Conservation (phyloP, 2,329 filamentous ascomycete genomes). For the Pseudophaeomoniella oleicola region DNA sequence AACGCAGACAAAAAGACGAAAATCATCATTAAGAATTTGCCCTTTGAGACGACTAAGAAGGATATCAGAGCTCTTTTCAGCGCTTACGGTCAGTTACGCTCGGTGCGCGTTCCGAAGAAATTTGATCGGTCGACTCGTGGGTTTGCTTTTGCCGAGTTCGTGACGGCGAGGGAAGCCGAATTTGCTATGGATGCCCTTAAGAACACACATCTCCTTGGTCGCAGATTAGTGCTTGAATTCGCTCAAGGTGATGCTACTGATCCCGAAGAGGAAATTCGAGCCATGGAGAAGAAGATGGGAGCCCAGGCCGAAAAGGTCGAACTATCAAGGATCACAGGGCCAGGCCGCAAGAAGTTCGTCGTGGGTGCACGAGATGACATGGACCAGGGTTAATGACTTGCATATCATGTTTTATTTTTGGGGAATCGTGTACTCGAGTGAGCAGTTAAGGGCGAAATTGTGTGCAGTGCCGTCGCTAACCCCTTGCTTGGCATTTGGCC, state of each 20-base stretch:
- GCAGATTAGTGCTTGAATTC: conserved; percentile 80
- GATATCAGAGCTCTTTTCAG: conserved; percentile 76
- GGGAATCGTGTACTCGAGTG: neutral
- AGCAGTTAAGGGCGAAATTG: neutral
- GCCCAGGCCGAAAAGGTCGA: conserved; percentile 83
- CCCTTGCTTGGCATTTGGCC: neutral
- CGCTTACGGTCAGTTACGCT: conserved; percentile 81
- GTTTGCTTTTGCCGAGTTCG: conserved; percentile 94
- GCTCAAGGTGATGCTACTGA: conserved; percentile 78
- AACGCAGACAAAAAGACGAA: conserved; percentile 65
- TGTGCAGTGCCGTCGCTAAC: neutral
- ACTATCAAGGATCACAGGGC: conserved; percentile 62
- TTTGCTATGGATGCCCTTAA: conserved; percentile 83
- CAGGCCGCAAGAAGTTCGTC: conserved; percentile 74
- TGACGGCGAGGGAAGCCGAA: conserved; percentile 74
- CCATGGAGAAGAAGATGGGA: conserved; percentile 92
- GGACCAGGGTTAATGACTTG: neutral
- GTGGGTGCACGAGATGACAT: conserved; percentile 53
- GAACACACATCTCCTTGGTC: conserved; percentile 84
- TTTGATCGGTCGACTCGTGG: conserved; percentile 79
- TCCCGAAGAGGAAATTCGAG: conserved; percentile 88
- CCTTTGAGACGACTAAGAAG: conserved; percentile 89
- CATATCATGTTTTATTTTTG: neutral
- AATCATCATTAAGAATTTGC: conserved; percentile 95
- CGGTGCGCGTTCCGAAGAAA: conserved; percentile 88